These are phyloP conservation scores for Salvia hispanica DNA, from an alignment of 257 asterid species.

Conservation along the genomic window DNA sequence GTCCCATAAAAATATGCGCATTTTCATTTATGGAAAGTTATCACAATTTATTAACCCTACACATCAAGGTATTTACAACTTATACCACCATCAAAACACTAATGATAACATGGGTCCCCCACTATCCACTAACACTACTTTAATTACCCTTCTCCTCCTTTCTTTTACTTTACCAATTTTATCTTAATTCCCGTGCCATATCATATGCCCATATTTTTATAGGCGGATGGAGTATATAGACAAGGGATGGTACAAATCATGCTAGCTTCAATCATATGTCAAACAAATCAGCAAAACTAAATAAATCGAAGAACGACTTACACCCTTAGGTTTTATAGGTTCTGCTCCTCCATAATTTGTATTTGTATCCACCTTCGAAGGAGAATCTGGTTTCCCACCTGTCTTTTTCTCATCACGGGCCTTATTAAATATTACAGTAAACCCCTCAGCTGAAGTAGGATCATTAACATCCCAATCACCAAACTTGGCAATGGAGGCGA, in stretches of 20 bases:
- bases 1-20: too few species aligned
- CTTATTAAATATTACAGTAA: slow-evolving; percentile 95
- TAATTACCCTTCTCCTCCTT: too few species aligned
- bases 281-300: background rate
- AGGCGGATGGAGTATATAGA: background rate
- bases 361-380: slow-evolving; percentile 55
- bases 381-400: slow-evolving; percentile 93
- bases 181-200: too few species aligned
- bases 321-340: slow-evolving; percentile 78
- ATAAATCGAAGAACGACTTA: slow-evolving; percentile 46
- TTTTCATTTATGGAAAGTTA: too few species aligned
- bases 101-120: too few species aligned
- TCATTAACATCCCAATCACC: slow-evolving; percentile 99
- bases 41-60: too few species aligned
- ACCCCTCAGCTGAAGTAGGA: slow-evolving; percentile 98
- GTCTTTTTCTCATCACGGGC: slow-evolving; percentile 98
- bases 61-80: too few species aligned
- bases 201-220: too few species aligned
- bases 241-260: slow-evolving; percentile 2
- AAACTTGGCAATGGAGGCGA: slow-evolving; percentile 94
- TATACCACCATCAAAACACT: too few species aligned
- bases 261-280: slow-evolving; percentile 10
- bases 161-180: too few species aligned
- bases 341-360: slow-evolving; percentile 61
- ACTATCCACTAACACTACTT: too few species aligned